These are phyloP conservation scores for Sporobolomyces pararoseus DNA, from an alignment of 768 basidiomycete genomes.

Conservation along the genomic window DNA sequence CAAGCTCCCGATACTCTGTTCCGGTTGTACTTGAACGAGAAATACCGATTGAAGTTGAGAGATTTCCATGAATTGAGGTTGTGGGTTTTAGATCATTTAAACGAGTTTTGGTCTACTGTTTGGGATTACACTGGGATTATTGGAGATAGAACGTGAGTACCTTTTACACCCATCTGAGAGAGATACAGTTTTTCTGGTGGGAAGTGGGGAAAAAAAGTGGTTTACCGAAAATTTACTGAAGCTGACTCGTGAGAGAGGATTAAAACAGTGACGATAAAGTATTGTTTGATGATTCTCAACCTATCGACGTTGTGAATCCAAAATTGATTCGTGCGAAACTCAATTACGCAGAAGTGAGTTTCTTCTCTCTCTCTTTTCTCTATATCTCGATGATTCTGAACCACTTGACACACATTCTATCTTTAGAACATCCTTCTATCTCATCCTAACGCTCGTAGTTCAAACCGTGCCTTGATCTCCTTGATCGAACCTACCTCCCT, in stretches of 20 bases:
- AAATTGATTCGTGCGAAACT: constrained; percentile 25
- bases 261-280: constrained; percentile 7
- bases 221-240: not conserved
- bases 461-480: constrained; percentile 40
- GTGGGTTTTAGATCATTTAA: constrained; percentile 26
- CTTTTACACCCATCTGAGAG: not conserved
- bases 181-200: not conserved
- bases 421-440: constrained; percentile 43
- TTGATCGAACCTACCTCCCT: constrained; percentile 39
- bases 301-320: constrained; percentile 29
- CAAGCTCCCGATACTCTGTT: constrained; percentile 27
- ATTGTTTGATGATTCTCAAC: constrained; percentile 35
- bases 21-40: constrained; percentile 34
- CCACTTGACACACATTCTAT: not conserved
- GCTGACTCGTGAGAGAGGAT: not conserved
- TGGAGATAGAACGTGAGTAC: constrained; percentile 33
- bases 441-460: constrained; percentile 38
- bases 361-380: not conserved
- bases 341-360: constrained; percentile 38
- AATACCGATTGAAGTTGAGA: constrained; percentile 15
- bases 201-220: not conserved
- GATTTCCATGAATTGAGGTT: constrained; percentile 39
- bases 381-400: not conserved
- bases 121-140: constrained; percentile 41
- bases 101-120: constrained; percentile 40